Conservation (phyloP, 2,329 filamentous ascomycete genomes). For the Neobulgaria alba region DNA sequence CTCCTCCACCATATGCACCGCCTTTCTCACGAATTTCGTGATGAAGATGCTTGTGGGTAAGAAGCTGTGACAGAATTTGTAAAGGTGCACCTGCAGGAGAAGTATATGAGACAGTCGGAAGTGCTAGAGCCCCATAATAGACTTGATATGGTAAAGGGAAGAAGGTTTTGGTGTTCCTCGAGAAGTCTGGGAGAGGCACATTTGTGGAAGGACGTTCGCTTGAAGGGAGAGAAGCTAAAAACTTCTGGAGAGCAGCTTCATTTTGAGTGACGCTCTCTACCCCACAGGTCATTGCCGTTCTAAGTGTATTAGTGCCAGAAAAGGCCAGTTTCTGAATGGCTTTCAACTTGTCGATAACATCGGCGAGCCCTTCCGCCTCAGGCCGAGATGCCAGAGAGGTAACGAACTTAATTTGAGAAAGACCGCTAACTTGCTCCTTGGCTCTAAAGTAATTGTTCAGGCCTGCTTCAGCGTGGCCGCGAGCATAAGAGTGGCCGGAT, state of each 20-base stretch:
- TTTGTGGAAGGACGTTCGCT: conserved; percentile 32
- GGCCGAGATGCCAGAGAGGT: conserved; percentile 68
- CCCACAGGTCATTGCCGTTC: conserved; percentile 81
- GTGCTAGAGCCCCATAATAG: conserved; percentile 78
- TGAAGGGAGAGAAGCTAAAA: conserved; percentile 54
- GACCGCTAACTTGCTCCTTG: conserved; percentile 78
- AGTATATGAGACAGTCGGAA: conserved; percentile 78
- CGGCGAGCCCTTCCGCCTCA: conserved; percentile 58
- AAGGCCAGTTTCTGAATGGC: conserved; percentile 74
- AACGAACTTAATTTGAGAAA: conserved; percentile 81
- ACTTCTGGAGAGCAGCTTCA: conserved; percentile 59
- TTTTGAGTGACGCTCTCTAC: conserved; percentile 63
- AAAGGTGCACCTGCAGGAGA: conserved; percentile 68
- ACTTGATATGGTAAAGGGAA: conserved; percentile 96
- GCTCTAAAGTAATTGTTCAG: conserved; percentile 64
- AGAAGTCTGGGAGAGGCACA: conserved; percentile 27
- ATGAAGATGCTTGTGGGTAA: conserved; percentile 94
- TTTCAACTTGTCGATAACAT: conserved; percentile 77
- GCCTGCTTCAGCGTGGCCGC: conserved; percentile 72
- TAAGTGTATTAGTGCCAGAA: conserved; percentile 56
- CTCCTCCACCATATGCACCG: conserved; percentile 89
- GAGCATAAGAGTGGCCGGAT: conserved; percentile 79
- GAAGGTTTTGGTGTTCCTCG: conserved; percentile 63
- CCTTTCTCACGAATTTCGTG: conserved; percentile 98
- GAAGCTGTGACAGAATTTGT: conserved; percentile 79